Percentiles rank a stretch among this genome's conserved stretches.
phyloP scores from a whole-genome alignment of 2,329 filamentous ascomycete genomes.

The Talaromyces sp. region DNA sequence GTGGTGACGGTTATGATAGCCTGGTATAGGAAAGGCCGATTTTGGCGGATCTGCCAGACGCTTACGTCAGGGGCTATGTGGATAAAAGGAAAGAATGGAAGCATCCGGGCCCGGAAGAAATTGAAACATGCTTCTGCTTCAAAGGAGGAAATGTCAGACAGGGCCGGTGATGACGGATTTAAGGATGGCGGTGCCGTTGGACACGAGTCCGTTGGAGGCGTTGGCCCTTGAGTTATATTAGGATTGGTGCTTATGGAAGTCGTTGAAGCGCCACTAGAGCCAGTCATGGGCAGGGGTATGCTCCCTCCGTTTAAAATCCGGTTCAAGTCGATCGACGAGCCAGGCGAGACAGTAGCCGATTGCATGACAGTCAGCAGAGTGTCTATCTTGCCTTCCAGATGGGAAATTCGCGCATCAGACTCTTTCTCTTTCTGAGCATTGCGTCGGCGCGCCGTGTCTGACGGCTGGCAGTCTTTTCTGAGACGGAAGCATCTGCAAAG shows the following conservation, averaged over 20 bases:
- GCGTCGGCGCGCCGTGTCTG: conserved; percentile 28
- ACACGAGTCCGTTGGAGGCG: neutral
- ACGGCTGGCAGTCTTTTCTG: conserved; percentile 29
- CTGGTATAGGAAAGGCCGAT: conserved; percentile 29
- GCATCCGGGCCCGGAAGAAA: conserved; percentile 30
- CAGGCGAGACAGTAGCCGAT: conserved; percentile 14
- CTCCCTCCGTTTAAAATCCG: conserved; percentile 9
- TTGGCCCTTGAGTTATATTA: neutral
- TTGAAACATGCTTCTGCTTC: conserved; percentile 18
- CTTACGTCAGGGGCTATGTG: conserved; percentile 24
- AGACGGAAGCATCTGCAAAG: conserved; percentile 29
- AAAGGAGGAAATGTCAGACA: conserved; percentile 7
- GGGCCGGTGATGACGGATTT: neutral
- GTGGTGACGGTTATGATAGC: conserved; percentile 31
- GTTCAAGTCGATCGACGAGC: conserved; percentile 3
- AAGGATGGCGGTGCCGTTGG: neutral
- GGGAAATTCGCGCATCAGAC: conserved; percentile 27
- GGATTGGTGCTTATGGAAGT: conserved; percentile 1
- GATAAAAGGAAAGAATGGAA: conserved; percentile 33
- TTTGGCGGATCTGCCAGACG: conserved; percentile 23
- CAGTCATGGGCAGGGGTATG: neutral
- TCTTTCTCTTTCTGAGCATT: conserved; percentile 20
- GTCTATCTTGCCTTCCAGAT: conserved; percentile 32
- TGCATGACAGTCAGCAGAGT: conserved; percentile 27
- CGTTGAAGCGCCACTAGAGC: neutral